Conservation (phyloP, 345 rosid species). For the Euphorbia pulcherrima region DNA sequence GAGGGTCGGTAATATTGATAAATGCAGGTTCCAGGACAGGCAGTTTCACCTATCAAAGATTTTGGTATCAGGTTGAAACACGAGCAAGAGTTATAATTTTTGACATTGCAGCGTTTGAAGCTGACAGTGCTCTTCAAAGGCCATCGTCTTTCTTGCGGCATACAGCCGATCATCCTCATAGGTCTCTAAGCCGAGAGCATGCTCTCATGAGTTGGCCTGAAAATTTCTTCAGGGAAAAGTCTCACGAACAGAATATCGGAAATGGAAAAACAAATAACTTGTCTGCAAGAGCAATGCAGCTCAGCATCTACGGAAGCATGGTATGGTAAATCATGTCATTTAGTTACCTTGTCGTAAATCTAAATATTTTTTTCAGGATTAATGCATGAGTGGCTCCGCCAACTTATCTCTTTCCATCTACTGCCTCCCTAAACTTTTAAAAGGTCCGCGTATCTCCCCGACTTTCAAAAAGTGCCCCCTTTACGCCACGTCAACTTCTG, state of each 20-base stretch:
- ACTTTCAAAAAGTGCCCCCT: too few relatives aligned
- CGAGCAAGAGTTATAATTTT: slow-evolving; percentile 73
- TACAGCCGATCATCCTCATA: slow-evolving; percentile 45
- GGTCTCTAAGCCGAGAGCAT: slow-evolving; percentile 51
- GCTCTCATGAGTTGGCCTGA: slow-evolving; percentile 82
- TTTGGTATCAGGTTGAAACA: slow-evolving; percentile 58
- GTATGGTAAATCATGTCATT: slow-evolving; percentile 31
- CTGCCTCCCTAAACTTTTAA: too few relatives aligned
- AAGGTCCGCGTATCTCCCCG: too few relatives aligned
- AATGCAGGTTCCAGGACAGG: slow-evolving; percentile 37
- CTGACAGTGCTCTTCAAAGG: slow-evolving; percentile 33
- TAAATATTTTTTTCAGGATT: too few relatives aligned
- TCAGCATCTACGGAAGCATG: slow-evolving; percentile 77
- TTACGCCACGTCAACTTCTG: too few relatives aligned
- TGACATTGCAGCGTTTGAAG: slow-evolving; percentile 53
- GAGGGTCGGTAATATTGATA: slow-evolving; percentile 10
- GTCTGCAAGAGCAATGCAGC: slow-evolving; percentile 72
- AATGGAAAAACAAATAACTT: slow-evolving; percentile 42
- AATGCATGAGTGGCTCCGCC: too few relatives aligned
- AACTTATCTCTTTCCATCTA: too few relatives aligned
- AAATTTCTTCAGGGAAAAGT: slow-evolving; percentile 31
- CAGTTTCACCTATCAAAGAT: slow-evolving; percentile 56
- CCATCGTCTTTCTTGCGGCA: slow-evolving; percentile 45
- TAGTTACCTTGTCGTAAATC: too few relatives aligned
- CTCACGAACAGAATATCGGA: slow-evolving; percentile 21